A percentile compares a stretch with the other conserved stretches of the same genome.
Conservation (phyloP, 257 asterid genomes). For the Lycium barbarum region DNA sequence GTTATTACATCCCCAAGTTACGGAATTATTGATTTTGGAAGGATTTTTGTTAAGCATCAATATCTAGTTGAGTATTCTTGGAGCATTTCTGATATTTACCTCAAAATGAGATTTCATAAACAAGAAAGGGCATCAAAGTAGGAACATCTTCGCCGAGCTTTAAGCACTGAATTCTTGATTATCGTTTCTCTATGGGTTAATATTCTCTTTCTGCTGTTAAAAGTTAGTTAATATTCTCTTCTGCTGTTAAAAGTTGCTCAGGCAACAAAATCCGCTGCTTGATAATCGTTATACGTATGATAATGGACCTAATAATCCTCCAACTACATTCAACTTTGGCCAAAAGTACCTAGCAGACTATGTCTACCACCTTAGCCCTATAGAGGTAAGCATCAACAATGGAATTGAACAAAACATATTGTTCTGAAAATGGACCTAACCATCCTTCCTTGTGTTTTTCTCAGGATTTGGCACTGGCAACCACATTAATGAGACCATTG, state of each 20-base stretch:
- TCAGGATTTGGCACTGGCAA: conserved; percentile 29
- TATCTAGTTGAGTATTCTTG: no score
- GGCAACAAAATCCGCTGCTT: background rate
- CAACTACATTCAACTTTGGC: conserved; percentile 16
- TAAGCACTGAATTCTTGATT: background rate
- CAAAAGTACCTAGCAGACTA: background rate
- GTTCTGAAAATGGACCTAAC: background rate
- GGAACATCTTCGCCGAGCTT: background rate
- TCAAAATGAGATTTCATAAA: background rate
- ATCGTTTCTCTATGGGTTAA: background rate
- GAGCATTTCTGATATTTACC: background rate
- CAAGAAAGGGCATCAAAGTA: background rate
- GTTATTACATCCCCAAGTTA: no score
- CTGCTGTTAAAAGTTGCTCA: background rate
- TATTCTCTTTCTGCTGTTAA: background rate
- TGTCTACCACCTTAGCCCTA: conserved; percentile 22
- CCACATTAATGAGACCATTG: conserved; percentile 1
- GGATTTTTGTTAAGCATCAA: no score
- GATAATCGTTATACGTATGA: background rate
- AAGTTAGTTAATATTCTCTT: background rate
- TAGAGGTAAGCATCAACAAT: conserved; percentile 9
- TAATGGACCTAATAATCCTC: background rate
- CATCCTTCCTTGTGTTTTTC: background rate
- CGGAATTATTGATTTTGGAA: no score
- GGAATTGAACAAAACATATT: no score